Conservation (phyloP, 2,329 filamentous ascomycete genomes). For the Chaetomium sp. region DNA sequence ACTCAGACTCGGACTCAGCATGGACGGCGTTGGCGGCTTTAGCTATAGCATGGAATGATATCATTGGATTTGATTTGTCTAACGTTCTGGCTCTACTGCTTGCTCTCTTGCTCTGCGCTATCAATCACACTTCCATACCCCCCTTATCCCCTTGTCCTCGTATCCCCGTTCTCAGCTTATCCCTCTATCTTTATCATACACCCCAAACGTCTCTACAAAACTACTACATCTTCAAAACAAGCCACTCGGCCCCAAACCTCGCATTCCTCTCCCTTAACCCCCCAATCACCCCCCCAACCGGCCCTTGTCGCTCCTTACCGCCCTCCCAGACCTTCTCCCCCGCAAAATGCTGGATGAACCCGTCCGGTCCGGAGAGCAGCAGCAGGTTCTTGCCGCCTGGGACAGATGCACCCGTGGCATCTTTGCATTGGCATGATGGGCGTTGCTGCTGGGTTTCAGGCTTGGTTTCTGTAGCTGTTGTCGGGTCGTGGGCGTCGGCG, state of each 20-base stretch:
- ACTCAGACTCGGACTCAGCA: constrained; percentile 6
- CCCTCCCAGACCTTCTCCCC: constrained; percentile 71
- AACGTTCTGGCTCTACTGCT: no score
- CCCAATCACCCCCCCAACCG: constrained; percentile 61
- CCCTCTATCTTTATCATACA: background rate
- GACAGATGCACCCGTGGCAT: constrained; percentile 17
- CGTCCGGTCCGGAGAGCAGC: constrained; percentile 85
- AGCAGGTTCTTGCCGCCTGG: constrained; percentile 55
- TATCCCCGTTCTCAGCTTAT: background rate
- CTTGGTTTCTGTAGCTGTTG: no score
- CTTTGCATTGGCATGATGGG: constrained; percentile 25
- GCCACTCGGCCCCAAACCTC: constrained; percentile 37
- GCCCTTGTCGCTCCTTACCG: constrained; percentile 68
- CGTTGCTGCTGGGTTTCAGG: no score
- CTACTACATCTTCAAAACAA: constrained; percentile 45
- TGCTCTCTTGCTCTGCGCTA: no score
- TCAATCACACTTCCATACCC: no score
- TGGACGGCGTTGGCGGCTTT: constrained; percentile 14
- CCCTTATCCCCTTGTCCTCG: background rate
- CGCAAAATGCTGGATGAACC: constrained; percentile 75
- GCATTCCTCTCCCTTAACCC: constrained; percentile 46
- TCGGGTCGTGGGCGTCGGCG: constrained; percentile 27
- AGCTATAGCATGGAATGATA: background rate
- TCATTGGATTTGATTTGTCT: background rate
- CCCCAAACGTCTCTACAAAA: background rate